Conservation (phyloP, 306 rosid genomes). For the Dalbergia cultrata region DNA sequence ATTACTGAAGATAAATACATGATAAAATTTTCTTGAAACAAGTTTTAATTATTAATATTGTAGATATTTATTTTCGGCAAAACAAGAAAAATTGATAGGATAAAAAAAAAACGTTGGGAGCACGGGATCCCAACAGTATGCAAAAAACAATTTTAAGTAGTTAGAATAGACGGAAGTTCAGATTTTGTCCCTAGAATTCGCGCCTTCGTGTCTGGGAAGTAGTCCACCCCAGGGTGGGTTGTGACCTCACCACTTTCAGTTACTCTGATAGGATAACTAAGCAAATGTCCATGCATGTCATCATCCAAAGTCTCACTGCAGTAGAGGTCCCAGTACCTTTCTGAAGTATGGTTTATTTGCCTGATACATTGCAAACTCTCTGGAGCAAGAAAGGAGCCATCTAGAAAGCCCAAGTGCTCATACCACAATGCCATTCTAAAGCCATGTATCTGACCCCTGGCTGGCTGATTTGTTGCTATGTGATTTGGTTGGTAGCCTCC, state of each 20-base stretch:
- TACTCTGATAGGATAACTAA: constrained; percentile 56
- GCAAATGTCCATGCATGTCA: constrained; percentile 62
- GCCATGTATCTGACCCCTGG: constrained; percentile 63
- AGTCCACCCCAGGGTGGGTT: constrained; percentile 39
- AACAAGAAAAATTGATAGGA: too few species aligned
- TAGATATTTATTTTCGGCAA: too few species aligned
- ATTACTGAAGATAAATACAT: too few species aligned
- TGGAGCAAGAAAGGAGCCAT: constrained; percentile 52
- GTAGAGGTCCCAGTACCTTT: constrained; percentile 51
- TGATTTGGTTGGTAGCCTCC: constrained; percentile 67
- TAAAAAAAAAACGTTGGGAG: too few species aligned
- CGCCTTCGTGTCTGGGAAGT: constrained; percentile 60
- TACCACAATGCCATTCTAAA: constrained; percentile 65
- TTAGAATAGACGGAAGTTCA: too few species aligned
- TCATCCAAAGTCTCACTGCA: constrained; percentile 33
- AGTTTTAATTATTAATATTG: too few species aligned
- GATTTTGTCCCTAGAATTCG: constrained; percentile 51
- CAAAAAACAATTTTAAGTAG: too few species aligned
- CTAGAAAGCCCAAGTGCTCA: constrained; percentile 58
- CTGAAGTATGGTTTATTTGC: constrained; percentile 52
- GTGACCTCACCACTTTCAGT: constrained; percentile 52
- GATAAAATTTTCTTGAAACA: too few species aligned
- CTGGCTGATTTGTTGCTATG: constrained; percentile 28
- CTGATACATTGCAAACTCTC: constrained; percentile 53
- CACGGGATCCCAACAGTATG: too few species aligned